Conservation (phyloP, 441 rosid genomes). For the Adansonia madagascariensis region DNA sequence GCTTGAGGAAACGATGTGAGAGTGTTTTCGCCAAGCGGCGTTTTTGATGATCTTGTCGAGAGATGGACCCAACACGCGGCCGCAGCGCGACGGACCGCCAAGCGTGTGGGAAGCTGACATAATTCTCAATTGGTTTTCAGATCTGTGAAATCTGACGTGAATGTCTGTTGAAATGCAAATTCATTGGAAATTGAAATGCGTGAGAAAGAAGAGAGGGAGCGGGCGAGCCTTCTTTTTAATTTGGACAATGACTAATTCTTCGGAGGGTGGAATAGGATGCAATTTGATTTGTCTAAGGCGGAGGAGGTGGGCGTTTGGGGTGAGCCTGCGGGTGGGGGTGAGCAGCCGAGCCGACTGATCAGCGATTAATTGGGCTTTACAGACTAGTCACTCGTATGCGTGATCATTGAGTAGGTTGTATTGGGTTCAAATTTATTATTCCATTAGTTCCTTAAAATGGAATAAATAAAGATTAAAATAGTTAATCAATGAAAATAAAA, state of each 20-base stretch:
- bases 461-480: too few species aligned
- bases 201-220: neutral
- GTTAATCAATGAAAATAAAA: too few species aligned
- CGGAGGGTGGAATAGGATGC: too few species aligned
- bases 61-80: slow-evolving; percentile 72
- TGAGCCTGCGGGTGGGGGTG: neutral
- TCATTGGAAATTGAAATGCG: slow-evolving; percentile 13
- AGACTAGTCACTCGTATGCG: too few species aligned
- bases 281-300: neutral
- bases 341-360: slow-evolving; percentile 29
- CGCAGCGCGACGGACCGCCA: slow-evolving; percentile 82
- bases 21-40: slow-evolving; percentile 95
- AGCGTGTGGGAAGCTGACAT: slow-evolving; percentile 73
- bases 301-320: neutral
- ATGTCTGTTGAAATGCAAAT: neutral
- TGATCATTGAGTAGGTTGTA: too few species aligned
- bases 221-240: too few species aligned
- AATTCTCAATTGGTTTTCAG: slow-evolving; percentile 11
- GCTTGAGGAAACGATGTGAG: slow-evolving; percentile 80
- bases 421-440: too few species aligned
- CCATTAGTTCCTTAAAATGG: too few species aligned
- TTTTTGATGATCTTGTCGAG: slow-evolving; percentile 91
- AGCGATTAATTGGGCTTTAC: neutral
- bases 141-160: slow-evolving; percentile 4
- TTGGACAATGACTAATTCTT: neutral